These are phyloP conservation scores for Alternaria ventricosa DNA, from an alignment of 2,329 filamentous ascomycete genomes.

Conservation along the genomic window DNA sequence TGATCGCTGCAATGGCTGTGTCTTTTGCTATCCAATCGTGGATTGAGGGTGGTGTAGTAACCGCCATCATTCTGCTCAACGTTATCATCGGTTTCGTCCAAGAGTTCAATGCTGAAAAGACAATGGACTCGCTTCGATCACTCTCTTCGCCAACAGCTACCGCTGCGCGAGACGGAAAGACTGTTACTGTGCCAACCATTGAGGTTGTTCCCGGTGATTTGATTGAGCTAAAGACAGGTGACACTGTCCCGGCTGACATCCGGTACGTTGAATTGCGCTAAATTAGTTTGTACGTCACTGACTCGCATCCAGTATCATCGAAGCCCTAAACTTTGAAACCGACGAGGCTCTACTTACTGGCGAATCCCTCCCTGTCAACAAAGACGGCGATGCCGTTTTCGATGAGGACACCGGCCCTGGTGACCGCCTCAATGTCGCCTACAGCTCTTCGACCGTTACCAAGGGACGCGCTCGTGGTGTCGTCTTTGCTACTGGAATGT, in stretches of 20 bases:
- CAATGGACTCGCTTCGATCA: slow-evolving; percentile 54
- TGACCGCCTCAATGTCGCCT: slow-evolving; percentile 72
- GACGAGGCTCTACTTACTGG: slow-evolving; percentile 76
- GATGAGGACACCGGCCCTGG: slow-evolving; percentile 64
- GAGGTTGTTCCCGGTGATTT: slow-evolving; percentile 72
- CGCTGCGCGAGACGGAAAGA: slow-evolving; percentile 60
- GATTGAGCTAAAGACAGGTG: slow-evolving; percentile 66
- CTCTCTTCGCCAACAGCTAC: slow-evolving; percentile 55
- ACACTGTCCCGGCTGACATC: slow-evolving; percentile 73
- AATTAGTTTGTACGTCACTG: not conserved
- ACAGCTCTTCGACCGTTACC: slow-evolving; percentile 55
- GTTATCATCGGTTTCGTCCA: slow-evolving; percentile 55
- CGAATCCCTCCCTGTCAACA: slow-evolving; percentile 71
- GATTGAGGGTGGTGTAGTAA: slow-evolving; percentile 57
- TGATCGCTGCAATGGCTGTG: slow-evolving; percentile 56
- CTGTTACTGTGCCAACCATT: slow-evolving; percentile 59
- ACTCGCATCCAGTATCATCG: slow-evolving; percentile 48
- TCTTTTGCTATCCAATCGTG: slow-evolving; percentile 54
- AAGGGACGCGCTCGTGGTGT: slow-evolving; percentile 69
- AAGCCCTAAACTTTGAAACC: slow-evolving; percentile 75
- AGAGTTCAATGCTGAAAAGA: slow-evolving; percentile 57
- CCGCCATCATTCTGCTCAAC: slow-evolving; percentile 54
- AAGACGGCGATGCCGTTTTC: slow-evolving; percentile 64
- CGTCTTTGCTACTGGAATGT: slow-evolving; percentile 71
- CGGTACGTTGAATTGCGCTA: slow-evolving; percentile 42